These are phyloP conservation scores for Lentinula sp. DNA, from an alignment of 768 basidiomycete genomes.

Conservation along the genomic window DNA sequence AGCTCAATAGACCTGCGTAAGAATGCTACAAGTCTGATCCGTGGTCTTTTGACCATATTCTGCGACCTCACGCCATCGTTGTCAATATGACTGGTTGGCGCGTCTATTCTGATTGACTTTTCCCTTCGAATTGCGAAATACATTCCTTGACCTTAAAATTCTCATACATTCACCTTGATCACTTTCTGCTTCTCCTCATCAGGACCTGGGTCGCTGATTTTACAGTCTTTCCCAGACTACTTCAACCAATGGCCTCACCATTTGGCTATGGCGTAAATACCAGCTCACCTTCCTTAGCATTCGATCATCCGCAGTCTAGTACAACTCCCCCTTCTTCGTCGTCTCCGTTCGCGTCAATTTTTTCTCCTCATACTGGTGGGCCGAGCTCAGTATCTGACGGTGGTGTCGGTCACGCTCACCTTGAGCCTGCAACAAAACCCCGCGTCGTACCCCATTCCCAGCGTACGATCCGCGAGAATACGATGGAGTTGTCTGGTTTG, in stretches of 20 bases:
- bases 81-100: neutral
- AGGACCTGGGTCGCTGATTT: neutral
- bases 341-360: conserved; percentile 3
- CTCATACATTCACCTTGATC: neutral
- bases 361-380: conserved; percentile 8
- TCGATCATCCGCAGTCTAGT: neutral
- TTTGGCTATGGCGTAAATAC: neutral
- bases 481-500: conserved; percentile 59
- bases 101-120: neutral
- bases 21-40: neutral
- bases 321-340: neutral
- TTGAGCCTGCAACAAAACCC: conserved; percentile 6
- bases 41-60: neutral
- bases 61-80: neutral
- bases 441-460: conserved; percentile 43
- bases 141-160: neutral
- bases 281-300: neutral
- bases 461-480: conserved; percentile 57
- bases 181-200: neutral
- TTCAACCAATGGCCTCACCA: conserved; percentile 3
- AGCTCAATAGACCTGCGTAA: neutral
- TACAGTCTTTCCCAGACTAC: neutral
- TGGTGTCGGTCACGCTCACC: neutral
- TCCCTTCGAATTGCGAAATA: neutral
- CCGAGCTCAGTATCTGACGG: neutral